These are phyloP conservation scores for Petrea volubilis DNA, from an alignment of 257 asterid species.

Conservation along the genomic window DNA sequence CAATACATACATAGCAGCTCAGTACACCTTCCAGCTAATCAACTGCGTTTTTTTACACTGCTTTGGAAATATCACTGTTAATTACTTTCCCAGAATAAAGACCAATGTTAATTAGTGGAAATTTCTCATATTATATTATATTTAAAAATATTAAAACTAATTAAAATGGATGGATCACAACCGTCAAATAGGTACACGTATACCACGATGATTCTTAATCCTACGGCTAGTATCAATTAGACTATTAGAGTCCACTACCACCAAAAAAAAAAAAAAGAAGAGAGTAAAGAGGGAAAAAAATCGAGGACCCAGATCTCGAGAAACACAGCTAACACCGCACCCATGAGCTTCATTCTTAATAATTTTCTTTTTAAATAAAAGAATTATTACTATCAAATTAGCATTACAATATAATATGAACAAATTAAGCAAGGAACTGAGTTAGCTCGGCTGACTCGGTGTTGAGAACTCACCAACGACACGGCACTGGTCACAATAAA, in stretches of 20 bases:
- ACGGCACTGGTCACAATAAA: slow-evolving; percentile 97
- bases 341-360: background rate
- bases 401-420: no score
- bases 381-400: background rate
- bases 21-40: slow-evolving; percentile 17
- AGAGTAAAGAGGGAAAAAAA: no score
- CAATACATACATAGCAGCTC: background rate
- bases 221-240: background rate
- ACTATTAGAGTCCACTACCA: background rate
- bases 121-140: background rate
- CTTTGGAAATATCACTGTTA: slow-evolving; percentile 19
- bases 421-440: slow-evolving; percentile 16
- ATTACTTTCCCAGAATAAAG: background rate
- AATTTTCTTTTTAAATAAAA: background rate
- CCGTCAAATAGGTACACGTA: background rate
- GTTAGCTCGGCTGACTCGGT: slow-evolving; percentile 32
- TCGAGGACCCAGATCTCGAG: background rate
- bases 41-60: background rate
- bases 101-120: background rate
- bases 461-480: slow-evolving; percentile 89
- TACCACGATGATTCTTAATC: background rate
- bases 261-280: background rate
- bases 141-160: background rate
- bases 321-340: background rate
- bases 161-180: background rate